These are phyloP conservation scores for Pseudonitzschia pungens DNA, from an alignment of 108 stramenopile genomes.

Conservation along the genomic window DNA sequence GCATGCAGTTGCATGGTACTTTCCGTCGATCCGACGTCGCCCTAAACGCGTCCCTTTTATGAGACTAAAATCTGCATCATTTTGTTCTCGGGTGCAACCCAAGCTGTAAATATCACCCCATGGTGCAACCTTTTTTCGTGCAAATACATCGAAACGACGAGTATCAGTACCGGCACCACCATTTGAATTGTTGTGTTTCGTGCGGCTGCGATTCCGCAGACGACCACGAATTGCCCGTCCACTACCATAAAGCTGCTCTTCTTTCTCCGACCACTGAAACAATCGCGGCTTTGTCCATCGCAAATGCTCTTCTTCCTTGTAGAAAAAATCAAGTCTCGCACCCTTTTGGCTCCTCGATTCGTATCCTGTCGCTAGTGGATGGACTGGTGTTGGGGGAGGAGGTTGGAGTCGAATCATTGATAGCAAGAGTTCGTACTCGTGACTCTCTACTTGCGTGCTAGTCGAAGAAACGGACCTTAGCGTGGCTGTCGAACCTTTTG, in stretches of 20 bases:
- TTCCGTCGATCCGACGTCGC: neutral
- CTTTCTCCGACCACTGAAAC: neutral
- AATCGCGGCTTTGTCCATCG: slow-evolving; percentile 20
- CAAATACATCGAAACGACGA: slow-evolving; percentile 32
- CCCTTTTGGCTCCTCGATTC: slow-evolving; percentile 26
- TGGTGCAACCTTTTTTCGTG: slow-evolving; percentile 34
- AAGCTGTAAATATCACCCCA: slow-evolving; percentile 44
- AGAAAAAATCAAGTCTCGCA: slow-evolving; percentile 18
- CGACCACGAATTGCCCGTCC: neutral
- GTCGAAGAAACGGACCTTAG: neutral
- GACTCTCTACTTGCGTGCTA: slow-evolving; percentile 17
- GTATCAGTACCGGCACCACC: neutral
- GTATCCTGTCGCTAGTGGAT: slow-evolving; percentile 49
- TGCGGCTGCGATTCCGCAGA: slow-evolving; percentile 11
- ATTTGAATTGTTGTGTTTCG: neutral
- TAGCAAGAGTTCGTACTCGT: slow-evolving; percentile 50
- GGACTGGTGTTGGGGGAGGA: slow-evolving; percentile 58
- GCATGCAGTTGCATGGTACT: slow-evolving; percentile 15
- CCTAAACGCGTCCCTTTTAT: slow-evolving; percentile 26
- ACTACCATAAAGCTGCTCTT: neutral
- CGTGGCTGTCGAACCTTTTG: neutral
- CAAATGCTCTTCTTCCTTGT: slow-evolving; percentile 20
- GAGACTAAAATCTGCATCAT: slow-evolving; percentile 34
- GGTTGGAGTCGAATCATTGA: slow-evolving; percentile 47
- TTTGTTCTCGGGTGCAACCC: slow-evolving; percentile 43